A percentile compares a stretch with the other conserved stretches of the same genome.
phyloP scores from a whole-genome alignment of 352 stramenopile species.

The Discostella stelligera region DNA sequence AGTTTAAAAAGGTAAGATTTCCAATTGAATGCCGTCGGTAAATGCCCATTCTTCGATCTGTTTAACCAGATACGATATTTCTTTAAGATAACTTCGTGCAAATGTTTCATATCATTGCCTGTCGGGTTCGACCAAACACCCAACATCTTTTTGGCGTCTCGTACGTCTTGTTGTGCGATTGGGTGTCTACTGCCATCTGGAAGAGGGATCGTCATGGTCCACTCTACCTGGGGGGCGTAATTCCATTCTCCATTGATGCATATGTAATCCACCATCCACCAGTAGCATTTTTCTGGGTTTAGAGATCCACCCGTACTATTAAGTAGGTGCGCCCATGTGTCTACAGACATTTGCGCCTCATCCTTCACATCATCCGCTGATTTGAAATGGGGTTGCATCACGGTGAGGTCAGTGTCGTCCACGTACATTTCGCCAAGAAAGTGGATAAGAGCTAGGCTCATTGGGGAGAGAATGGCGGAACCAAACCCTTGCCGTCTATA shows the following conservation, averaged over 20 bases:
- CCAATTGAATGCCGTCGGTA: conserved; percentile 1
- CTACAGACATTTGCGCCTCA: neutral
- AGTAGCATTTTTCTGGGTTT: conserved; percentile 1
- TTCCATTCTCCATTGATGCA: too few species aligned
- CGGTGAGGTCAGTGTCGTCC: conserved; percentile 11
- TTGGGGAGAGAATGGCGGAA: conserved; percentile 2
- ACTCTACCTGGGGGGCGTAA: too few species aligned
- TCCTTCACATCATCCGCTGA: neutral
- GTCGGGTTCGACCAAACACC: neutral
- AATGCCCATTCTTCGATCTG: conserved; percentile 6
- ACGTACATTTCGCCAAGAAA: neutral
- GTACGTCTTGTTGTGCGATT: neutral
- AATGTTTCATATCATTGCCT: neutral
- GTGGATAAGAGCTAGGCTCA: neutral
- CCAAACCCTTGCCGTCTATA: conserved; percentile 7
- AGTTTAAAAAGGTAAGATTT: conserved; percentile 20
- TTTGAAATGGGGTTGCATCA: neutral
- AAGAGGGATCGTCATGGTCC: neutral
- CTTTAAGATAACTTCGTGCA: neutral
- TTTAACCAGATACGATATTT: too few species aligned
- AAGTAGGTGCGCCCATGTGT: neutral
- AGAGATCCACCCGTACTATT: neutral
- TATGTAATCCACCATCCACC: neutral
- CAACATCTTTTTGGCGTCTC: neutral
- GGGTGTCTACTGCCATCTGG: neutral